Evolutionary conservation across 495 filamentous ascomycete species (phyloP), one percentile per base, ranked within the genome.

Genomic region (Lasiosphaeriaceae sp.): DNA sequence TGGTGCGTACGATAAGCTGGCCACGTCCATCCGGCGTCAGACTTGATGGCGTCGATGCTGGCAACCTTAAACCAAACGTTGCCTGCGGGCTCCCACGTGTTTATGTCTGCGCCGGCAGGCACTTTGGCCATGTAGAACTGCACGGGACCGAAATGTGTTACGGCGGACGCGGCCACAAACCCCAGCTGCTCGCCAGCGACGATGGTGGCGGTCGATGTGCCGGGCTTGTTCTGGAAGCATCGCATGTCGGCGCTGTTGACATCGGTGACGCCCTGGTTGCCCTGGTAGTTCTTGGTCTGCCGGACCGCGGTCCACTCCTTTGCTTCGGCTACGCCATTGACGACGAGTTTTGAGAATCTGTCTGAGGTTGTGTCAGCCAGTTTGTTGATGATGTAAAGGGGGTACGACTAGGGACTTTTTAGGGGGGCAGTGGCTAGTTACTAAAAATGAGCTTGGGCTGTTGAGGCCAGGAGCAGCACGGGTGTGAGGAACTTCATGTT

Each of bases 81-180:
- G 3, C 76, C 75, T 0, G 67, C 52, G 3, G 71, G 71, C 35
- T 79, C 76, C 71, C 72, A 79, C 20, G 60, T 67, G 26, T 67
- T 64, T 53, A 72, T 59, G 51, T 71, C 65, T 22, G 63, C 61
- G 47, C 52, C 52, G 11, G 60, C 69, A 47, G 74, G 74, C 0
- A 69, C 73, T 51, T 65, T 69, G 22, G 75, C 75, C 72, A 78
- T 76, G 64, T 78, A 76, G 60, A 71, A 77, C 66, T 66, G 68
- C 58, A 77, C 61, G 16, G 76, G 75, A n/a, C 76, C 74, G 23
- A 71, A 74, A 59, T 78, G 75, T 34, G 61, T 65, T 14, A 77
- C 69, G 24, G 57, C 66, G 3, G 66, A 50, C 48, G 61, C 63
- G 52, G 76, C 74, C 20, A 67, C 69, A 67, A 77, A 76, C 35